Percentiles rank a stretch among this genome's conserved stretches.
Conservation (phyloP, 2,329 filamentous ascomycete species). For the Chaetomium globosum region DNA sequence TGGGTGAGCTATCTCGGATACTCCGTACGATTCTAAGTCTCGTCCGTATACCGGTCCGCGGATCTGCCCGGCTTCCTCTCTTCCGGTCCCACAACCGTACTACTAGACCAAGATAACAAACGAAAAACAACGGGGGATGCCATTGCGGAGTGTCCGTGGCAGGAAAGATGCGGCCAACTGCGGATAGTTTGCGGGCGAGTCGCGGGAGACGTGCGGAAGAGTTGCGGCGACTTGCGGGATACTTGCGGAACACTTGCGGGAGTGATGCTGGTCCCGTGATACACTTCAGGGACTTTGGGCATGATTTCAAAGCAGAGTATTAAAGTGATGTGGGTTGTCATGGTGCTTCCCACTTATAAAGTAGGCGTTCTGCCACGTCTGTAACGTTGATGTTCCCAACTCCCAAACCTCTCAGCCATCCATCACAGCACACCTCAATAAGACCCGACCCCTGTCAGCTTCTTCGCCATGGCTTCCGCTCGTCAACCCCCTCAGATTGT, state of each 20-base stretch:
- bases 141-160: neutral
- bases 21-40: no score
- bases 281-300: neutral
- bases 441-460: neutral
- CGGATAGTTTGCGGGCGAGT: neutral
- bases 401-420: neutral
- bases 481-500: neutral
- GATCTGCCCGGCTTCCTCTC: no score
- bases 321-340: neutral
- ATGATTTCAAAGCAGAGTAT: neutral
- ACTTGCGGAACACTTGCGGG: neutral
- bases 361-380: neutral
- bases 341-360: neutral
- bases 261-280: neutral
- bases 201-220: no score
- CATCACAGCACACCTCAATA: neutral
- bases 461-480: neutral
- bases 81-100: no score
- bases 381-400: neutral
- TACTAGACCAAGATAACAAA: no score
- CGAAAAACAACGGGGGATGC: neutral
- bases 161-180: neutral
- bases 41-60: no score
- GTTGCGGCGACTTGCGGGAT: neutral
- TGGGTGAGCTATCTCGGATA: no score